A percentile compares a stretch with the other conserved stretches of the same genome.
Evolutionary conservation across 768 basidiomycete species (phyloP).

Genomic region (Exsudoporus frostii): DNA sequence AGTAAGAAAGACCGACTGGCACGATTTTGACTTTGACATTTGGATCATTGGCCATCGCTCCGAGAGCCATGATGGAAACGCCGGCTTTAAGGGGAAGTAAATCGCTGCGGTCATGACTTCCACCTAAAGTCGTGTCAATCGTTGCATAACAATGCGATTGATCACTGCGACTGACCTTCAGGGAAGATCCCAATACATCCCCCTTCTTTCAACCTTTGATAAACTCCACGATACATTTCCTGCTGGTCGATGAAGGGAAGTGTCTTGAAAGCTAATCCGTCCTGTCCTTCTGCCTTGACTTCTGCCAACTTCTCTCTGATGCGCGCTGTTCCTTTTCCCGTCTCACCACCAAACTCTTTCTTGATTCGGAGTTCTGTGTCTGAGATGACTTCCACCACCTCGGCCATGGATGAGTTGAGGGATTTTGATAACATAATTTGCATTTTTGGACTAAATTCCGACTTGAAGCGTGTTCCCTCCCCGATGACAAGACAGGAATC

Average conservation of each 20-base stretch:
- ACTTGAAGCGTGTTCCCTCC: conserved; percentile 71
- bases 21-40: conserved; percentile 87
- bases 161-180: conserved; percentile 62
- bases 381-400: conserved; percentile 85
- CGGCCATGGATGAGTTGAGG: conserved; percentile 71
- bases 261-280: conserved; percentile 75
- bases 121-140: conserved; percentile 53
- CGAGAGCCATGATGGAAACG: conserved; percentile 96
- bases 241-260: conserved; percentile 91
- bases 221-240: conserved; percentile 92
- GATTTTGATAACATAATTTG: conserved; percentile 86
- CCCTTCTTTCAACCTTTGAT: conserved; percentile 78
- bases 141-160: background rate
- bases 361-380: conserved; percentile 84
- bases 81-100: conserved; percentile 96
- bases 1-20: conserved; percentile 74
- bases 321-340: conserved; percentile 65
- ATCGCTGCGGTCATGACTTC: conserved; percentile 96
- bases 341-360: conserved; percentile 82
- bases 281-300: conserved; percentile 47
- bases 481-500: conserved; percentile 85
- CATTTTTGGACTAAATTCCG: conserved; percentile 71
- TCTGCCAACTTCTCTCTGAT: conserved; percentile 68
- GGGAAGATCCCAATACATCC: conserved; percentile 97
- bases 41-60: conserved; percentile 93